phyloP scores from a whole-genome alignment of 2,329 filamentous ascomycete genomes.

The Aureobasidium sp. region DNA sequence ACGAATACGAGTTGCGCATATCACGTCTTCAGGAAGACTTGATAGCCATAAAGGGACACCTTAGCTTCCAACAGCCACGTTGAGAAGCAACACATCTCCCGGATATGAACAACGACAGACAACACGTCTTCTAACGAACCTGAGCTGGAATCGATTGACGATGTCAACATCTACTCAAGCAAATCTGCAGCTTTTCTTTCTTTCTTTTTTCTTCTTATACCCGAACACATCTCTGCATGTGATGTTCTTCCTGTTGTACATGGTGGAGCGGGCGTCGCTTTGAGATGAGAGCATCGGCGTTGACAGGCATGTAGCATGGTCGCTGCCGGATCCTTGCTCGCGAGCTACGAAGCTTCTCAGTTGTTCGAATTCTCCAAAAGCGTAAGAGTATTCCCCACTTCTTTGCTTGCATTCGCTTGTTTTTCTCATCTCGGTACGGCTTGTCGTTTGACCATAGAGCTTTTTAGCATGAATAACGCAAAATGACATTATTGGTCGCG shows the following conservation, averaged over 20 bases:
- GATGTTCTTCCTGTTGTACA: conserved; percentile 7
- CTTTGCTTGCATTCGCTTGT: neutral
- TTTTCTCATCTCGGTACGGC: neutral
- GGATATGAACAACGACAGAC: neutral
- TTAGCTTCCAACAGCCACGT: conserved; percentile 7
- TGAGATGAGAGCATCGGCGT: neutral
- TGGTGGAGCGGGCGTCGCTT: neutral
- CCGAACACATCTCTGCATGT: conserved; percentile 3
- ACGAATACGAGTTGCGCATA: conserved; percentile 41
- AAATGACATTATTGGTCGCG: neutral
- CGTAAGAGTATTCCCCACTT: neutral
- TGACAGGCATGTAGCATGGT: neutral
- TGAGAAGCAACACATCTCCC: neutral
- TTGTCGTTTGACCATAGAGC: neutral
- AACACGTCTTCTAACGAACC: conserved; percentile 1
- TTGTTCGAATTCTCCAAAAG: neutral
- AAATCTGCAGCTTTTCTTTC: neutral
- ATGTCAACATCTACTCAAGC: neutral
- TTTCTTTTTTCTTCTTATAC: conserved; percentile 4
- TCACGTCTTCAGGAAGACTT: conserved; percentile 38
- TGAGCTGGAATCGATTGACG: neutral
- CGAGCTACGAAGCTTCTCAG: neutral
- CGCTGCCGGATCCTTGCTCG: neutral
- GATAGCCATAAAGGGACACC: conserved; percentile 24
- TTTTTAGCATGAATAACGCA: neutral